Base-by-base conservation (phyloP, 495 filamentous ascomycete species). In the Daldinia loculata region DNA sequence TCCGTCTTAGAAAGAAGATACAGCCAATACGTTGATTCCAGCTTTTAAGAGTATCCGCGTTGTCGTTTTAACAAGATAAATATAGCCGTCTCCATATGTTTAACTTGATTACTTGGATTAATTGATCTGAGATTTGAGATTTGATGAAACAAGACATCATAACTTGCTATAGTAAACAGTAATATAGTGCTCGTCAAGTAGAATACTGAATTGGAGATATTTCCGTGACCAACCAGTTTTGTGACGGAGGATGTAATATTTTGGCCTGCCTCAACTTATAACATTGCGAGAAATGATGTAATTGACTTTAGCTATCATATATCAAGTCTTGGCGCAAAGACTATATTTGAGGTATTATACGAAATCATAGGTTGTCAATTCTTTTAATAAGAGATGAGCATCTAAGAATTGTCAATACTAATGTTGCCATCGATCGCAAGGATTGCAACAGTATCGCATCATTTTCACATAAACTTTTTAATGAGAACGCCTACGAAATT, bases 391-490 rank as follows among this genome's bases (percentile, higher is more conserved):
- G 15, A n/a, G 38, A 41, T 1, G 39, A 41, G n/a, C 5, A 41
- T 48, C 9, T 24, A 24, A 4, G 6, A 48, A 48, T 19, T 24
- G 19, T 24, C 3, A 48, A 48, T 24, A 12, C 43, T 12, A 27
- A 71, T 71, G 69, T 67, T 67, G 48, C 30, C 63, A 67, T 71
- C 29, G 39, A 45, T 39, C 30, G 12, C 24, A 59, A 50, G 36
- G 29, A 56, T 67, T 41, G 59, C 63, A 59, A 66, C 63, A 66
- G 14, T 34, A 58, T 66, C n/a, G 32, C 67, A 64, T 58, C 41
- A 53, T 48, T 19, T 36, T 14, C 11, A 3, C 34, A 36, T 36
- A 36, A 2, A 1, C 19, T 7, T 48, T 48, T 24, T 24, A 24
- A 48, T 5, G 5, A 22, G 19, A 24, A 48, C 17, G 1, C 3